Base-by-base conservation (phyloP, 768 basidiomycete species). In the Naganishia kalamii region DNA sequence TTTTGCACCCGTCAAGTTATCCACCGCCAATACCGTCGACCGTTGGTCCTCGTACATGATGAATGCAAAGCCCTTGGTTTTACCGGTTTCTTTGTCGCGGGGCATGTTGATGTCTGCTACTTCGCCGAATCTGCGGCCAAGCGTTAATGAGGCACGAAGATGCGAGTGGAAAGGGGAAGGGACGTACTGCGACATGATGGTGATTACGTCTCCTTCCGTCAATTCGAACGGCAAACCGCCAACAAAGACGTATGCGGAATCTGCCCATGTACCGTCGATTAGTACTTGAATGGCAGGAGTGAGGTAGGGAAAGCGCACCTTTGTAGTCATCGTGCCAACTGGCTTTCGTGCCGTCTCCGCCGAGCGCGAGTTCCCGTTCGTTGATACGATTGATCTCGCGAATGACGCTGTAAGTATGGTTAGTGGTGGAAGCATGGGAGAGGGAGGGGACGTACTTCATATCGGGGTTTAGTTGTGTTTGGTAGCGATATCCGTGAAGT, bases 31-130 rank as follows among this genome's bases (percentile, higher is more conserved):
- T 57, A 97, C 78, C 6, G 96, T 99, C 66, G 91, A 94, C 51
- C 91, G 85, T 80, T 99, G 96, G 78, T 99, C 92, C 79, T 94
- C 92, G 78, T 98, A 99, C 96, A 98, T 97, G 68, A 98, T 82
- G 81, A 97, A 99, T 10, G 85, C 93, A 76, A 98, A 99, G 1
- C 96, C 96, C 73, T 81, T 86, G 0, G 87, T 82, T 74, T 94
- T 93, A 27, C 92, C 91, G 0, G 94, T 94, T 62, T 87, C 83
- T 75, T 92, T 93, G 80, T 96, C 92, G 52, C 93, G 84, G 30
- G 96, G 93, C 79, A 99, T 83, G 75, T 98, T 92, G 65, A 97
- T 81, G 73, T 99, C 92, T 81, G 92, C 87, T 35, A 97, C 84
- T 74, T 98, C 94, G n/a, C 94, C 94, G 80, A 89, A 97, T 79